A percentile compares a stretch with the other conserved stretches of the same genome.
These are phyloP conservation scores for Hyphopichia pseudoburtonii DNA, from an alignment of 1,139 yeast genomes.

Conservation along the genomic window DNA sequence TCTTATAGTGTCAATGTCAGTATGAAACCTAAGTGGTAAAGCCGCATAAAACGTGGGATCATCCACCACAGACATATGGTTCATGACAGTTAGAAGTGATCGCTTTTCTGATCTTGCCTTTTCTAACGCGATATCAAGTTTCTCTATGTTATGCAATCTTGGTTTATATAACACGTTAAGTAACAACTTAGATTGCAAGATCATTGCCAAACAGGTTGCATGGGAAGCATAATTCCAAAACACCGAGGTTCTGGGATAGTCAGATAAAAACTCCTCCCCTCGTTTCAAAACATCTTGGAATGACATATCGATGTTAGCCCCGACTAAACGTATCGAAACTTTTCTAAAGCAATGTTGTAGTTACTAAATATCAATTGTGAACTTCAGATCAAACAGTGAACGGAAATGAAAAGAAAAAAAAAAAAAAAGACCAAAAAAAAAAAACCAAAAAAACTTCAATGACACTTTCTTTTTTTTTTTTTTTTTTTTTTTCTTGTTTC, in stretches of 20 bases:
- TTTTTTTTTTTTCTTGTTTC: not conserved
- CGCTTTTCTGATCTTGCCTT: slow-evolving; percentile 67
- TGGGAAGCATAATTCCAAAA: slow-evolving; percentile 72
- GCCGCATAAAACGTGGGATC: slow-evolving; percentile 92
- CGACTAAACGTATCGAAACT: too few relatives aligned
- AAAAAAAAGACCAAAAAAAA: not conserved
- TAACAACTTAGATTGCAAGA: slow-evolving; percentile 63
- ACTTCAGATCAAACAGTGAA: not conserved
- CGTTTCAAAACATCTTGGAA: slow-evolving; percentile 67
- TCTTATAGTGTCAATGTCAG: slow-evolving; percentile 66
- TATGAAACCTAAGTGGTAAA: slow-evolving; percentile 69
- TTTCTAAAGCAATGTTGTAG: too few relatives aligned
- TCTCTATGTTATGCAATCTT: slow-evolving; percentile 57
- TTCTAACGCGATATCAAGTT: slow-evolving; percentile 60
- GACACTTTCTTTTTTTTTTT: not conserved
- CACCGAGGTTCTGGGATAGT: slow-evolving; percentile 57
- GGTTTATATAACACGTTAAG: slow-evolving; percentile 64
- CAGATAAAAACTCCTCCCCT: slow-evolving; percentile 69
- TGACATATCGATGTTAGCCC: slow-evolving; percentile 59
- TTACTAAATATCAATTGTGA: too few relatives aligned
- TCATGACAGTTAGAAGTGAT: slow-evolving; percentile 85
- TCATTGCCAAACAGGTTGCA: slow-evolving; percentile 67
- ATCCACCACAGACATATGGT: slow-evolving; percentile 92
- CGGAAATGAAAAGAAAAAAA: not conserved
- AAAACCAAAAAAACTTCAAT: not conserved